phyloP scores from a whole-genome alignment of 352 stramenopile species.

The Peronospora farinosa region DNA sequence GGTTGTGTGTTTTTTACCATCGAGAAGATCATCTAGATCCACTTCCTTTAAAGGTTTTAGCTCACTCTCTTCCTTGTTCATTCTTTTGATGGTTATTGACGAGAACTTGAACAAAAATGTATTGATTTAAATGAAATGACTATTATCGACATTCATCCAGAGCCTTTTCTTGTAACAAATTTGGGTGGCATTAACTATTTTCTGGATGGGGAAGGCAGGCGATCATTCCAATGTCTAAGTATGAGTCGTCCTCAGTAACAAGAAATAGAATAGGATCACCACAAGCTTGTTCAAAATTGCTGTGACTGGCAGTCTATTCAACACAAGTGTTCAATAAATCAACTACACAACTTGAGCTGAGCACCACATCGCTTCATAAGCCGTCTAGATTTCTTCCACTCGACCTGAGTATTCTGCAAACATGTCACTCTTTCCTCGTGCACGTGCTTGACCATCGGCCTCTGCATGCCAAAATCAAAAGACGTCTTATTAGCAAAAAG shows the following conservation, averaged over 20 bases:
- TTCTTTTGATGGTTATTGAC: conserved; percentile 11
- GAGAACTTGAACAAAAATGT: conserved; percentile 5
- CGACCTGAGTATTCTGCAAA: conserved; percentile 62
- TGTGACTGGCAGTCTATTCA: background rate
- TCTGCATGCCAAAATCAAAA: conserved; percentile 10
- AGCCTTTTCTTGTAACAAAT: too few relatives aligned
- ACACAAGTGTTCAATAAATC: background rate
- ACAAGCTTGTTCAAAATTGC: background rate
- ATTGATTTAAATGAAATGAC: background rate
- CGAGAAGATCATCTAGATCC: conserved; percentile 76
- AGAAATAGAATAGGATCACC: background rate
- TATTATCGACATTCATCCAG: too few relatives aligned
- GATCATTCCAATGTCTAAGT: too few relatives aligned
- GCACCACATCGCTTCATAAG: background rate
- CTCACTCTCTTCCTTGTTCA: conserved; percentile 24
- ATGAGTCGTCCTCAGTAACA: too few relatives aligned
- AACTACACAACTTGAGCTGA: background rate
- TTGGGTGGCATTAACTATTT: too few relatives aligned
- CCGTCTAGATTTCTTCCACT: conserved; percentile 57
- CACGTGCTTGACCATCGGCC: conserved; percentile 26
- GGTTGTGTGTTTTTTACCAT: conserved; percentile 31
- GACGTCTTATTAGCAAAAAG: background rate
- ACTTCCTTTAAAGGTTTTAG: conserved; percentile 39
- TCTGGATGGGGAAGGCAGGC: too few relatives aligned
- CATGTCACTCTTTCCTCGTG: conserved; percentile 55